A percentile compares a stretch with the other conserved stretches of the same genome.
Evolutionary conservation across 78 protist species (phyloP).

Genomic region (Pigoraptor vietnamica): DNA sequence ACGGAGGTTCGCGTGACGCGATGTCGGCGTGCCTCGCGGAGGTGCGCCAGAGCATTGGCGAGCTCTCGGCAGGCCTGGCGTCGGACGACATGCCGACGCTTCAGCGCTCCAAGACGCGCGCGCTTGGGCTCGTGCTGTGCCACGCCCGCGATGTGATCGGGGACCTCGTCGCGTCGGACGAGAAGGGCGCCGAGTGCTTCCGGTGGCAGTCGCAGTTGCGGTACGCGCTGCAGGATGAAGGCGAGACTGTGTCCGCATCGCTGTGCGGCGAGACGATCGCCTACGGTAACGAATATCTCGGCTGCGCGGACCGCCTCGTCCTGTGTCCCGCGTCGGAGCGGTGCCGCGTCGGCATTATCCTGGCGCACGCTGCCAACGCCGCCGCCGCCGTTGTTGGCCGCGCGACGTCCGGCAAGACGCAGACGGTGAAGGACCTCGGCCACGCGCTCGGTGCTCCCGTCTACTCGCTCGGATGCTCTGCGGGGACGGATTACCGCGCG

Average conservation of each 20-base stretch:
- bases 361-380: slow-evolving; percentile 48
- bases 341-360: slow-evolving; percentile 65
- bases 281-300: slow-evolving; percentile 82
- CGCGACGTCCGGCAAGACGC: slow-evolving; percentile 85
- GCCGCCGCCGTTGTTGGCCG: slow-evolving; percentile 86
- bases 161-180: slow-evolving; percentile 28
- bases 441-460: slow-evolving; percentile 45
- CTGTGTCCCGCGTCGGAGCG: slow-evolving; percentile 89
- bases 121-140: not conserved
- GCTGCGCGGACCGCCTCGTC: slow-evolving; percentile 67
- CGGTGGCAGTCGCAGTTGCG: slow-evolving; percentile 73
- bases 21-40: not conserved
- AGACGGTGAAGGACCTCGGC: slow-evolving; percentile 26
- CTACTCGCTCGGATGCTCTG: slow-evolving; percentile 41
- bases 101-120: not conserved
- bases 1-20: not conserved
- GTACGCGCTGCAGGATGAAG: slow-evolving; percentile 51
- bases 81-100: not conserved
- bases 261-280: slow-evolving; percentile 28
- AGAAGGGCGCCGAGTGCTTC: slow-evolving; percentile 26
- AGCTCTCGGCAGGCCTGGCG: not conserved
- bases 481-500: slow-evolving; percentile 37
- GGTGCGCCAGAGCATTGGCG: not conserved
- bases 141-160: slow-evolving; percentile 78
- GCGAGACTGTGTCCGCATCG: slow-evolving; percentile 27